Conservation (phyloP, 2,329 filamentous ascomycete species). For the Colletotrichum brevisporum region DNA sequence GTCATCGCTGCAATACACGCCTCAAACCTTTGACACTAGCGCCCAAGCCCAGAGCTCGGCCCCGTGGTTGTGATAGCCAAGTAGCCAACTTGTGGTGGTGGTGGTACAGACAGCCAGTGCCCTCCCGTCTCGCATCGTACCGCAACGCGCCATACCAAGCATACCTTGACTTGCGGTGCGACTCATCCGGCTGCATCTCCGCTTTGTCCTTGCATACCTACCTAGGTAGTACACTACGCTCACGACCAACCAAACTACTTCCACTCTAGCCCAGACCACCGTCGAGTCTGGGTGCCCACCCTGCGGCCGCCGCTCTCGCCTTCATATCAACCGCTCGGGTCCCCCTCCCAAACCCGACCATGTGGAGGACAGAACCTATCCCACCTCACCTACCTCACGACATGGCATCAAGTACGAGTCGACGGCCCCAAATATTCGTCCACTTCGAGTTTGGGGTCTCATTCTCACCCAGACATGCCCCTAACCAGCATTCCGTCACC, state of each 20-base stretch:
- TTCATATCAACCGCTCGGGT: slow-evolving; percentile 32
- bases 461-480: slow-evolving; percentile 59
- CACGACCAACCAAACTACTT: neutral
- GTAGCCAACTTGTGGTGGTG: no score
- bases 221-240: no score
- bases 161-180: slow-evolving; percentile 18
- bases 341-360: slow-evolving; percentile 37
- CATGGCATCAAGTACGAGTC: slow-evolving; percentile 46
- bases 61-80: neutral
- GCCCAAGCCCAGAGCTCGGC: slow-evolving; percentile 33
- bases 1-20: slow-evolving; percentile 17
- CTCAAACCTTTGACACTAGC: slow-evolving; percentile 37
- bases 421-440: slow-evolving; percentile 62
- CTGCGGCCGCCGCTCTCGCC: slow-evolving; percentile 18
- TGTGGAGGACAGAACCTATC: slow-evolving; percentile 44
- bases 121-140: slow-evolving; percentile 17
- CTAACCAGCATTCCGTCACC: slow-evolving; percentile 60
- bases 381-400: slow-evolving; percentile 44
- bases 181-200: slow-evolving; percentile 37
- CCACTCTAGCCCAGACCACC: slow-evolving; percentile 33
- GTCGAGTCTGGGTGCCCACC: slow-evolving; percentile 25
- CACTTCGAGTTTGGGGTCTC: slow-evolving; percentile 68
- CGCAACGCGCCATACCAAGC: slow-evolving; percentile 11
- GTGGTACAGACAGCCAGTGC: slow-evolving; percentile 10
- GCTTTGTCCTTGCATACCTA: slow-evolving; percentile 22